Evolutionary conservation across 495 filamentous ascomycete species (phyloP), one percentile per base, ranked within the genome.

Genomic region (Aspergillus homomorphus): DNA sequence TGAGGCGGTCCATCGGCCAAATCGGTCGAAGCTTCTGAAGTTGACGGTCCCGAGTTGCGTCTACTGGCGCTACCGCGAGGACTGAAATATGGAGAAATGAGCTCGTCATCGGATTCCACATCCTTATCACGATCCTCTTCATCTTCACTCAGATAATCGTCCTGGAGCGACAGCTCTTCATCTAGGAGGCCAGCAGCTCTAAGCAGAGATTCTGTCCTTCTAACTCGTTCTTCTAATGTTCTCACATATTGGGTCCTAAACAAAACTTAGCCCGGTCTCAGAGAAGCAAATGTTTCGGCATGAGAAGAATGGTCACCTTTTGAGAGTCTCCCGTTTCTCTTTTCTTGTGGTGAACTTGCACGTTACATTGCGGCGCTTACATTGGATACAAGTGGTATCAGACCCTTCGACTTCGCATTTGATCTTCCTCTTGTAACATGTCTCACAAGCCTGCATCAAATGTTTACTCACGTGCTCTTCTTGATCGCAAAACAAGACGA

Each of bases 391-490:
- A 20, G 65, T 18, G 21, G 51, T 15, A 51, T 84, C 79, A 28
- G 90, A 88, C 54, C 89, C 82, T 70, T 95, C 92, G 51, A 92
- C 86, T 69, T 96, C 92, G 72, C 94, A 98, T 74, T 94, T 96
- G 66, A 94, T 95, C 82, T 97, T 97, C 81, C 92, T 96, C 77
- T 91, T 94, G 64, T 90, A 85, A 68, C 94, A 98, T 89, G 91
- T 92, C 67, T 96, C 92, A 78, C 93, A 98, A 51, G 92, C 92
- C 89, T 93, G 67, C 49, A 54, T 26, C 43, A 60, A 53, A 58
- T 12, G 9, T 53, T 64, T 62, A 67, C 60, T 61, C 59, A 54
- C 38, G 16, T 24, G 33, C 45, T 24, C 41, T 14, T 44, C 28
- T 24, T 43, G 33, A 45, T 33, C 21, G 44, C 21, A 23, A 38